Conservation (phyloP, 1,284 basidiomycete species). For the Hemileia vastatrix region DNA sequence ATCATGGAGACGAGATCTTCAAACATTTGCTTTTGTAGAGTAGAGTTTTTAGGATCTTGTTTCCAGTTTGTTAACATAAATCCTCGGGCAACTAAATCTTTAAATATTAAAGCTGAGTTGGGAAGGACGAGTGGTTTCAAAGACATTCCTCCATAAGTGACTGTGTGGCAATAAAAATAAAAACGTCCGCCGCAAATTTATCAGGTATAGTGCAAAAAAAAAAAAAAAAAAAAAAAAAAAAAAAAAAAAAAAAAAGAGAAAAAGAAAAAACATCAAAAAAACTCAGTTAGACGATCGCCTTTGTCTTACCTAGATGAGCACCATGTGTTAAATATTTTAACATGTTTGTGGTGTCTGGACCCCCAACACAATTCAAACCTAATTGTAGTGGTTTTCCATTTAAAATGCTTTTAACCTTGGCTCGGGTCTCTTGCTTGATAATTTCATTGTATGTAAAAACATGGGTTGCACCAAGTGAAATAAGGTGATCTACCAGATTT, state of each 20-base stretch:
- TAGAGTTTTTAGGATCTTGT: background rate
- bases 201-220: background rate
- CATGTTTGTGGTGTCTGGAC: constrained; percentile 60
- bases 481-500: constrained; percentile 3
- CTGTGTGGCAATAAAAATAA: constrained; percentile 51
- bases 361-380: constrained; percentile 70
- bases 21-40: constrained; percentile 28
- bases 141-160: constrained; percentile 82
- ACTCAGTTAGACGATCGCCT: no score
- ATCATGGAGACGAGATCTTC: constrained; percentile 28
- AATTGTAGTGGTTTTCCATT: constrained; percentile 46
- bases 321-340: constrained; percentile 53
- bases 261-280: no score
- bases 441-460: constrained; percentile 37
- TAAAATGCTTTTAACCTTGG: constrained; percentile 47
- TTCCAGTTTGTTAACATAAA: constrained; percentile 6
- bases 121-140: constrained; percentile 67
- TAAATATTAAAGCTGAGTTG: constrained; percentile 70
- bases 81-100: constrained; percentile 39
- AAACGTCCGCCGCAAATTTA: constrained; percentile 48
- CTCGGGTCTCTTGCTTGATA: constrained; percentile 55
- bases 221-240: background rate
- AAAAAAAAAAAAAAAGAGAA: no score
- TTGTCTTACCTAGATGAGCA: constrained; percentile 9
- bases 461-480: background rate